These are phyloP conservation scores for Ophiocytium majus DNA, from an alignment of 352 stramenopile genomes.

Conservation along the genomic window DNA sequence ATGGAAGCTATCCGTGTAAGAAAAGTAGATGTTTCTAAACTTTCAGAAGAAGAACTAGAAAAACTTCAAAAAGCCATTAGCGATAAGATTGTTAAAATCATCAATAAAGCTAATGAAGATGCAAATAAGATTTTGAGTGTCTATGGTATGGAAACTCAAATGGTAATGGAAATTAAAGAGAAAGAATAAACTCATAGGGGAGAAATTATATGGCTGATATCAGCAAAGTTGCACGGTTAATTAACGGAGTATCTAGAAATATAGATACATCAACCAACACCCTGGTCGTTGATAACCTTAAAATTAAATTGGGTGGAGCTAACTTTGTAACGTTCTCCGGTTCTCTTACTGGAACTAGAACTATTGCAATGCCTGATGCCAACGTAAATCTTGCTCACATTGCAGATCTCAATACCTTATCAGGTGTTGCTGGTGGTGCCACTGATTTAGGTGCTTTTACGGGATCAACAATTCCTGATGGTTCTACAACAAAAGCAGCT, in stretches of 20 bases:
- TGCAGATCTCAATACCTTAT: neutral
- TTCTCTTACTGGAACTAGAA: neutral
- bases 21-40: too few relatives aligned
- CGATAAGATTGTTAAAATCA: slow-evolving; percentile 9
- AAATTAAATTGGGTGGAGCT: neutral
- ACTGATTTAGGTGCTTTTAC: neutral
- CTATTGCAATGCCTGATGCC: neutral
- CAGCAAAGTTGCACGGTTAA: neutral
- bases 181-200: neutral
- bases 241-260: neutral
- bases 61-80: neutral
- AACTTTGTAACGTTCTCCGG: neutral
- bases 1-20: neutral
- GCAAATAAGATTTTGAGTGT: neutral
- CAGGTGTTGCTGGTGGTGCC: neutral
- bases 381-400: neutral
- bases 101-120: neutral
- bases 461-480: neutral
- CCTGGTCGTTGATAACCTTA: neutral
- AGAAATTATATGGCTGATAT: neutral
- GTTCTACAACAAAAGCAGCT: neutral
- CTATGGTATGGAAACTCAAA: neutral
- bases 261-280: neutral
- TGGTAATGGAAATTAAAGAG: neutral
- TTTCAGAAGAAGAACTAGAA: too few relatives aligned